phyloP scores from a whole-genome alignment of 805 yeast genomes.

The Wickerhamiella occidentalis region DNA sequence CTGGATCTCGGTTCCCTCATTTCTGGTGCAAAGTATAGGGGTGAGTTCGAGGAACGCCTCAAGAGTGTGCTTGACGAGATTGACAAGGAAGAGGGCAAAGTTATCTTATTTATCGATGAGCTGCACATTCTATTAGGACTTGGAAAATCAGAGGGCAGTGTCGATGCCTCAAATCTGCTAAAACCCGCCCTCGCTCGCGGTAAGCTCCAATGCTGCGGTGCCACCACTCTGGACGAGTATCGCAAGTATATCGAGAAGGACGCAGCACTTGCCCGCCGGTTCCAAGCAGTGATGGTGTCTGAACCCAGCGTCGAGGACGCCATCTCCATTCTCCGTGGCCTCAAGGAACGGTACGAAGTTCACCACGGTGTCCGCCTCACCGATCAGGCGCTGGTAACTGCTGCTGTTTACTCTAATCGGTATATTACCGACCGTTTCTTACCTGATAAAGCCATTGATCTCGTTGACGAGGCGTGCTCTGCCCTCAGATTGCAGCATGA shows the following conservation, averaged over 20 bases:
- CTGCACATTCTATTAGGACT: conserved; percentile 79
- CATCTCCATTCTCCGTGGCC: conserved; percentile 80
- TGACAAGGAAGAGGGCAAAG: conserved; percentile 60
- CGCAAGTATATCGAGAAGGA: conserved; percentile 90
- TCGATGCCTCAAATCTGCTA: conserved; percentile 86
- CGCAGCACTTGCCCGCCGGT: conserved; percentile 88
- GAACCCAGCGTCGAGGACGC: conserved; percentile 91
- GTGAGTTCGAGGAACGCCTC: conserved; percentile 88
- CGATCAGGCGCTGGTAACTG: conserved; percentile 86
- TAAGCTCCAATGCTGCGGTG: conserved; percentile 84
- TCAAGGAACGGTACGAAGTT: conserved; percentile 88
- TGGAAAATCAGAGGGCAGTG: conserved; percentile 89
- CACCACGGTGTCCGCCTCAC: conserved; percentile 95
- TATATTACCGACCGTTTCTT: conserved; percentile 82
- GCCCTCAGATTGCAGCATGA: conserved; percentile 90
- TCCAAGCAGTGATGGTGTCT: conserved; percentile 72
- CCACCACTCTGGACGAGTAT: conserved; percentile 90
- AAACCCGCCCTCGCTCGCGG: conserved; percentile 95
- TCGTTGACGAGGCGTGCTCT: conserved; percentile 95
- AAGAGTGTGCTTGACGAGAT: conserved; percentile 73
- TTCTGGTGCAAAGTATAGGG: conserved; percentile 90
- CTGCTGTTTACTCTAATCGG: conserved; percentile 79
- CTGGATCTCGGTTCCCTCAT: conserved; percentile 80
- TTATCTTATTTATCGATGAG: conserved; percentile 81
- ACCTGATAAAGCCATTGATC: conserved; percentile 94